Base-by-base conservation (phyloP, 2,329 filamentous ascomycete species). In the Calycina herbarum region DNA sequence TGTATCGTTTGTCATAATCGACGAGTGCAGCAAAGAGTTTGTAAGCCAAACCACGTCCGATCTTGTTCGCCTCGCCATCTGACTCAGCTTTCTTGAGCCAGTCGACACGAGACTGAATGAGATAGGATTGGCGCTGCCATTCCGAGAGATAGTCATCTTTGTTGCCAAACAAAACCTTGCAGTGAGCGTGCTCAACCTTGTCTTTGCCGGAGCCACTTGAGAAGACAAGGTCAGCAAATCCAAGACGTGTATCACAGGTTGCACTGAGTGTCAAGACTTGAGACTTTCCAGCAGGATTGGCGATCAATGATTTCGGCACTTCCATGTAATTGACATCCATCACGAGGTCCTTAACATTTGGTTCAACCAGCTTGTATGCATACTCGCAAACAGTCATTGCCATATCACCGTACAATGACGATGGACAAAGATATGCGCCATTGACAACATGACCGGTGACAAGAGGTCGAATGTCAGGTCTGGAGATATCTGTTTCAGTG, bases 1-100 rank as follows among this genome's bases (percentile, higher is more conserved):
- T 80, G 73, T 85, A 89, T 45, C 79, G 79, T 8, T 73, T 75
- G 17, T 81, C 78, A 68, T 87, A 89, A 71, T 87, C 83, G 5
- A 88, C 86, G 0, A 88, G 77, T 54, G 83, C 81, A 58, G 80
- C 80, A 70, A 85, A 85, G 61, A 89, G 83, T 79, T 93, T 94
- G 83, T 95, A 95, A 15, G 89, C 89, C 79, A 93, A 17, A 79
- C 89, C 89, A 31, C 89, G 87, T 60, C 89, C 85, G 68, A 93
- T 85, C 78, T 91, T 90, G 75, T 90, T 89, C 33, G 89, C 89
- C 64, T 85, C 83, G 48, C 90, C 90, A 40, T 81, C 82, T 71
- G 85, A 79, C 64, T 90, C 88, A 66, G 86, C 89, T 68, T 85
- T 79, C 70, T 83, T 79, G 2, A 89, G 82, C 31, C 81, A 78